Evolutionary conservation across 306 rosid species (phyloP).

Genomic region (Lotus japonicus): DNA sequence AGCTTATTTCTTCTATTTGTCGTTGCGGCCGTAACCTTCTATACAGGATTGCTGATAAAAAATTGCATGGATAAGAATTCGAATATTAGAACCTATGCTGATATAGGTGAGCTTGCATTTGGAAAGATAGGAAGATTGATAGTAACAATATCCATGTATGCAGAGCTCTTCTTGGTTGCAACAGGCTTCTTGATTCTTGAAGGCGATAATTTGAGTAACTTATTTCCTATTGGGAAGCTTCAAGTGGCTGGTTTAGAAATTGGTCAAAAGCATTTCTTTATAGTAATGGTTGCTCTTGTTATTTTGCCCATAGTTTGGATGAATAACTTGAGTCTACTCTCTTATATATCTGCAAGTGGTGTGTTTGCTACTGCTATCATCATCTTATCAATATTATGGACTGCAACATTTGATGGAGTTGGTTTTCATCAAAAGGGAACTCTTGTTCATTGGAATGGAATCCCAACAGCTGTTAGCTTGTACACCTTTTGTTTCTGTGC

Average conservation of each 20-base stretch:
- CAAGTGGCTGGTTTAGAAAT: slow-evolving; percentile 33
- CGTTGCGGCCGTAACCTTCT: slow-evolving; percentile 41
- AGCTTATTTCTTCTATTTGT: slow-evolving; percentile 48
- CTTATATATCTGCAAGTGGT: slow-evolving; percentile 72
- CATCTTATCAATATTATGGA: slow-evolving; percentile 49
- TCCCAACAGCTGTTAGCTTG: slow-evolving; percentile 59
- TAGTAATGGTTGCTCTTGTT: slow-evolving; percentile 41
- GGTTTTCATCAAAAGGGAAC: slow-evolving; percentile 48
- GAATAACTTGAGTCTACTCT: slow-evolving; percentile 56
- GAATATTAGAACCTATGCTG: slow-evolving; percentile 51
- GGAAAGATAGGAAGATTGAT: slow-evolving; percentile 43
- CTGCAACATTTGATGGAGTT: slow-evolving; percentile 46
- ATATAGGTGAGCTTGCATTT: slow-evolving; percentile 66
- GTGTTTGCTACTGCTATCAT: slow-evolving; percentile 60
- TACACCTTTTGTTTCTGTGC: slow-evolving; percentile 76
- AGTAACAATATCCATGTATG: slow-evolving; percentile 44
- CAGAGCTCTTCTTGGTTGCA: slow-evolving; percentile 62
- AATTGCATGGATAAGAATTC: slow-evolving; percentile 62
- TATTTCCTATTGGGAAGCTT: slow-evolving; percentile 34
- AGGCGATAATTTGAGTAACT: slow-evolving; percentile 59
- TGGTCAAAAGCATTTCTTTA: slow-evolving; percentile 37
- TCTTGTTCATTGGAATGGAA: slow-evolving; percentile 43
- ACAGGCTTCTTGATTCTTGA: slow-evolving; percentile 69
- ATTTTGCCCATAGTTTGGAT: slow-evolving; percentile 72
- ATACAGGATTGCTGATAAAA: slow-evolving; percentile 54